Conservation (phyloP, 148 eudicot species). For the Agrostemma githago region DNA sequence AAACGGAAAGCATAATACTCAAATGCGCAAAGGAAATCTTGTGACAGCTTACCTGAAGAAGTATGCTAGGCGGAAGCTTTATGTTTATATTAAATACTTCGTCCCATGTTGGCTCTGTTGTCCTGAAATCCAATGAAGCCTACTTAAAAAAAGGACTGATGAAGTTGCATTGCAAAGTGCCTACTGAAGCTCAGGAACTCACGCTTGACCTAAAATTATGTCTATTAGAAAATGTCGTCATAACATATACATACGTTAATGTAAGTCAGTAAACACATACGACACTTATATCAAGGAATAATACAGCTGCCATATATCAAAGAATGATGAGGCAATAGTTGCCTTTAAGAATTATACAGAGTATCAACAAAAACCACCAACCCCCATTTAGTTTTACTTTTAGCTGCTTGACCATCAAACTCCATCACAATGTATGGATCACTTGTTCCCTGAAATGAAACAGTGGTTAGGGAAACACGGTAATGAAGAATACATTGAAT, state of each 20-base stretch:
- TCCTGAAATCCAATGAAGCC: slow-evolving; percentile 41
- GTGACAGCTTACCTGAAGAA: slow-evolving; percentile 54
- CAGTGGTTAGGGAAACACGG: not conserved
- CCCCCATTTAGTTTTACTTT: slow-evolving; percentile 96
- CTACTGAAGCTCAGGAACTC: not conserved
- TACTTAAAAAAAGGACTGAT: not conserved
- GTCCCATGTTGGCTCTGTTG: slow-evolving; percentile 91
- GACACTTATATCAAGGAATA: not conserved
- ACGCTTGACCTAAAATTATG: not conserved
- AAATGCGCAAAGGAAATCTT: not conserved
- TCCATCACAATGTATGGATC: slow-evolving; percentile 92
- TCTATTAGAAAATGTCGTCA: not conserved
- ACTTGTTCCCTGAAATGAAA: slow-evolving; percentile 80
- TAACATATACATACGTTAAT: not conserved
- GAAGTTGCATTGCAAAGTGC: not conserved
- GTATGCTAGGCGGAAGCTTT: slow-evolving; percentile 45
- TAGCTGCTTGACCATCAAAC: slow-evolving; percentile 69
- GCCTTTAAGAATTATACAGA: not conserved
- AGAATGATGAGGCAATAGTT: not conserved
- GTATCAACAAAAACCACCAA: slow-evolving; percentile 30
- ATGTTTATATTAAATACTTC: slow-evolving; percentile 72
- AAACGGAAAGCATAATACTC: not conserved
- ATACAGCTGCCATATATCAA: slow-evolving; percentile 1
- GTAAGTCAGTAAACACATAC: not conserved
- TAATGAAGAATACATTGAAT: not conserved